Evolutionary conservation across 805 yeast species (phyloP).

Genomic region (Monosporozyma solicola): DNA sequence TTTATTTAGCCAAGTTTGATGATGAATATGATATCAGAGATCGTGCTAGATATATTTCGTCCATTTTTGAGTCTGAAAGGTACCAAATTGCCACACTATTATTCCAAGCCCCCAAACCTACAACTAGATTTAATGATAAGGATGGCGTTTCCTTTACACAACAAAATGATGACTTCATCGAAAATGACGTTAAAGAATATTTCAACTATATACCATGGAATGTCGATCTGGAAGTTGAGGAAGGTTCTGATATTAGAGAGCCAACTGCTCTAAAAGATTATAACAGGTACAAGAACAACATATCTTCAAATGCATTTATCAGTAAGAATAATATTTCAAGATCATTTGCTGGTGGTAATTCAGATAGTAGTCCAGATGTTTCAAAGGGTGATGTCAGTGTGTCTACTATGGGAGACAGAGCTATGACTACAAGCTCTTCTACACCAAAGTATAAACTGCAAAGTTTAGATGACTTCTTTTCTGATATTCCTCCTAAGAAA

Average conservation of each 20-base stretch:
- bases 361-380: neutral
- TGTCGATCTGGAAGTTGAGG: conserved; percentile 5
- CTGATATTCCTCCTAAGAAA: conserved; percentile 31
- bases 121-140: conserved; percentile 32
- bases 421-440: neutral
- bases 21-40: conserved; percentile 71
- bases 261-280: conserved; percentile 36
- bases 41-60: conserved; percentile 63
- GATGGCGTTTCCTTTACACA: neutral
- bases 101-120: conserved; percentile 68
- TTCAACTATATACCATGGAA: conserved; percentile 16
- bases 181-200: conserved; percentile 5
- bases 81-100: conserved; percentile 59
- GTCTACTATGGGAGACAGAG: neutral
- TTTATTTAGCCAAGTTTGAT: conserved; percentile 67
- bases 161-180: conserved; percentile 4
- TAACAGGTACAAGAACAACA: conserved; percentile 27
- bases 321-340: conserved; percentile 3
- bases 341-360: neutral
- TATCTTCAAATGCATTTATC: conserved; percentile 22
- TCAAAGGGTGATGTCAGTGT: neutral
- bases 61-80: conserved; percentile 45
- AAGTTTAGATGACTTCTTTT: conserved; percentile 81
- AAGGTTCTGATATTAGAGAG: conserved; percentile 27
- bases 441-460: conserved; percentile 46